phyloP scores from a whole-genome alignment of 1,139 yeast genomes.

The Yamadazyma atmosphaerica region DNA sequence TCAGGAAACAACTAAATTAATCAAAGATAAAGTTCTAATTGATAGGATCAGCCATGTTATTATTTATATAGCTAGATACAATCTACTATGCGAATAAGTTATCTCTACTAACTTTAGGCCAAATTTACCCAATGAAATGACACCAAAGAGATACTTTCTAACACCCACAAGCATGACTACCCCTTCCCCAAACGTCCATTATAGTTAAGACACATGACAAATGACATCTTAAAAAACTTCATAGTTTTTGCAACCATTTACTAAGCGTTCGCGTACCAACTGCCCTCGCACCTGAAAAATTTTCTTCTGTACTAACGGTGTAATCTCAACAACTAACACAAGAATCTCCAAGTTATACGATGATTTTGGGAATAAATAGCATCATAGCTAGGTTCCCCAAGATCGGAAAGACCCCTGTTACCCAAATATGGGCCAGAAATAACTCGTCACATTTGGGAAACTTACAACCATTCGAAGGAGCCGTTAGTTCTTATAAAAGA shows the following conservation, averaged over 20 bases:
- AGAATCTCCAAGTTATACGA: background rate
- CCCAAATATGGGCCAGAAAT: background rate
- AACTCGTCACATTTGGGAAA: slow-evolving; percentile 31
- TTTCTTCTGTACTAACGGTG: background rate
- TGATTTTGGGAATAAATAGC: background rate
- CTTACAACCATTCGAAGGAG: slow-evolving; percentile 42
- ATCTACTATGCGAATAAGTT: too few species aligned
- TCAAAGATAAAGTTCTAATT: too few species aligned
- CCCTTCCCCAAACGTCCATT: too few species aligned
- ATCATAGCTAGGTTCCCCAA: background rate
- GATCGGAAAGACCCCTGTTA: background rate
- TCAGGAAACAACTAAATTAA: too few species aligned
- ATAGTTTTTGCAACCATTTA: background rate
- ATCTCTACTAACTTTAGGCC: too few species aligned
- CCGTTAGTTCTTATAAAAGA: slow-evolving; percentile 55
- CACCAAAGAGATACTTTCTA: too few species aligned
- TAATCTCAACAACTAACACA: background rate
- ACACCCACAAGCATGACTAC: too few species aligned
- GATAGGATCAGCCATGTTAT: too few species aligned
- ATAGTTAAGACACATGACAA: too few species aligned
- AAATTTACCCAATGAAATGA: too few species aligned
- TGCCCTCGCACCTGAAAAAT: background rate
- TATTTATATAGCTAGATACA: too few species aligned
- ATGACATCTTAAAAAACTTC: too few species aligned
- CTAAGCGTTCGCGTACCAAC: background rate